Base-by-base conservation (phyloP, 495 filamentous ascomycete species). In the Evernia prunastri region DNA sequence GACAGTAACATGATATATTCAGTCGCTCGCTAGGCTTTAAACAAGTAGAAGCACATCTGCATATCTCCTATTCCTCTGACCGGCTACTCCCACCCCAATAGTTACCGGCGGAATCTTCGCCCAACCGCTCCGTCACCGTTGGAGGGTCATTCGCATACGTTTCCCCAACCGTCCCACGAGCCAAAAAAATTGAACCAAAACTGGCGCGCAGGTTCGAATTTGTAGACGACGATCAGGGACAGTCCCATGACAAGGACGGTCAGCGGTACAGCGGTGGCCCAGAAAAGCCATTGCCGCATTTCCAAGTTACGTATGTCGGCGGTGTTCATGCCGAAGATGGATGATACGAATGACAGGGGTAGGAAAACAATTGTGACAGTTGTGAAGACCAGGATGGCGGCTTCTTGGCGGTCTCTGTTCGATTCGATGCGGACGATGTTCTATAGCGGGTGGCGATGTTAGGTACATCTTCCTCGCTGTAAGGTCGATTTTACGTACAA, bases 221-320 rank as follows among this genome's bases (percentile, higher is more conserved):
- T n/a, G n/a, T n/a, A n/a, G n/a, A n/a, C n/a, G n/a, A n/a, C n/a
- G n/a, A n/a, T n/a, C n/a, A n/a, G n/a, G n/a, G n/a, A n/a, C 23
- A 49, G 10, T 5, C 45, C 45, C 23, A 49, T 25, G 4, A 49
- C 45, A 12, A 49, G 4, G 11, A 49, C n/a, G 7, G 45, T 49
- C n/a, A 49, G n/a, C 4, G 45, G 45, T 25, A 49, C 10, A 6
- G n/a, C 45, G 1, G 45, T 49, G 10, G 71, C 74, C 82, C 81
- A 84, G 68, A 79, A 83, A 8, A 76, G 67, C 73, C 76, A 74
- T 68, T 82, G 79, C 0, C 70, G 72, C 2, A 59, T 53, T 0
- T 76, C 70, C 80, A 81, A 82, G 67, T 82, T 76, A 12, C 79
- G 77, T 17, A 82, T 69, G 64, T 81, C 80, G 62, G 66, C 69